Base-by-base conservation (phyloP, 352 stramenopile genomes). In the Saprolegnia diclina region DNA sequence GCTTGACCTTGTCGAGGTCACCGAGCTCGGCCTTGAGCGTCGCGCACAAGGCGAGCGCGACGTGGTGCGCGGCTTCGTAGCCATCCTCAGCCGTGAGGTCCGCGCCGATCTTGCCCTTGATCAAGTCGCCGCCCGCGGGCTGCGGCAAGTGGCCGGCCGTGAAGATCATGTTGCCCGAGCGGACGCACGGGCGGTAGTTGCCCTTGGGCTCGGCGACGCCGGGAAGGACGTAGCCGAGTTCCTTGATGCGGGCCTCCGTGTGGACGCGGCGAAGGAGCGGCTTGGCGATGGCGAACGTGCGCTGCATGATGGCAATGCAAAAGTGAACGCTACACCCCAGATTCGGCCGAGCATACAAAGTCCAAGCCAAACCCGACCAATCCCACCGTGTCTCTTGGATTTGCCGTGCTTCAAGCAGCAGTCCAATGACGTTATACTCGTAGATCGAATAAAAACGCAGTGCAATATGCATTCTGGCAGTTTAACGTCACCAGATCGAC, bases 1-100 rank as follows among this genome's bases (percentile, higher is more conserved):
- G 83, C 77, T 92, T 95, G 64, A 99, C 85, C 64, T 91, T 85
- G 79, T 98, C 94, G 56, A 98, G 80, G 76, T 98, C 92, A 46
- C 90, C 90, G 44, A 96, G 72, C 67, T 95, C 87, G 46, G 87
- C 79, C 77, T 98, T 93, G 66, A 98, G 76, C 10, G 94, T 97
- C 42, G 89, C 89, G 42, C 97, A 78, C 50, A 98, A 75, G 73
- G 91, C 97, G 21, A 98, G 81, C 53, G 88, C 92, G 72, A 93
- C 82, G 74, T 89, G 81, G 72, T 94, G 80, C 7, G 94, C 92
- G 35, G 89, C 92, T 50, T 96, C 85, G 77, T 97, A 97, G 44
- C 82, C 94, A 74, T 98, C 68, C 71, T 98, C 89, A 0, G 81
- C 83, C 10, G 84, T 96, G 55, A 96, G 62, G 67, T 96, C 90